Base-by-base conservation (phyloP, 2,329 filamentous ascomycete genomes). In the Verticillium nubilum region DNA sequence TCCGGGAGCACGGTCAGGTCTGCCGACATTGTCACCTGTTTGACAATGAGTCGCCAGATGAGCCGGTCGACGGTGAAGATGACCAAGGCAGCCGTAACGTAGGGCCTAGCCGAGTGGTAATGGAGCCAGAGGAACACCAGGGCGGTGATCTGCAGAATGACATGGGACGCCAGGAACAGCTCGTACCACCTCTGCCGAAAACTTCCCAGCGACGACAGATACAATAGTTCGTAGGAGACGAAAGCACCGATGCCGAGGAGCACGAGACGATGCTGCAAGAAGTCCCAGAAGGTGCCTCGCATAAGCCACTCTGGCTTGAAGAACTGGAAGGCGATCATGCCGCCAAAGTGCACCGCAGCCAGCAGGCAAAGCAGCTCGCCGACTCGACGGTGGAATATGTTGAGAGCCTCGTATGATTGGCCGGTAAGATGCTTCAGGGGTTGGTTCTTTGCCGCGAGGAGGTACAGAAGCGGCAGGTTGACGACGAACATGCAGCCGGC, bases 391-490 rank as follows among this genome's bases (percentile, higher is more conserved):
- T 89, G 86, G 59, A 88, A 80, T 53, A 89, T 81, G 67, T 89
- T 88, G 50, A 89, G 74, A 5, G 82, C 80, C 69, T 89, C 86
- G 66, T 89, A 89, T 0, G 85, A 88, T 62, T 81, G 80, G 4
- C 86, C 85, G 0, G 86, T 88, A 19, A 89, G 72, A 2, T 77
- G 65, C 60, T 82, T 82, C 33, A 89, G 67, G 0, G 86, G 86
- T 62, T 88, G 86, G 61, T 86, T 89, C 69, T 89, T 90, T 31
- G 87, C 86, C 2, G 83, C 80, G 3, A 89, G 75, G 4, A 89
- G 73, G 68, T 89, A 89, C 3, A 89, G 74, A 4, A 80, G 68
- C 0, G 78, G 78, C 1, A 81, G 70, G 64, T 81, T 80, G 66
- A 74, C 76, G 56, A 78, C 69, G 64, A 81, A 80, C 25, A 86